Evolutionary conservation across 75 land plant genomes (phyloP).

Genomic region (Adiantum capillusveneris): DNA sequence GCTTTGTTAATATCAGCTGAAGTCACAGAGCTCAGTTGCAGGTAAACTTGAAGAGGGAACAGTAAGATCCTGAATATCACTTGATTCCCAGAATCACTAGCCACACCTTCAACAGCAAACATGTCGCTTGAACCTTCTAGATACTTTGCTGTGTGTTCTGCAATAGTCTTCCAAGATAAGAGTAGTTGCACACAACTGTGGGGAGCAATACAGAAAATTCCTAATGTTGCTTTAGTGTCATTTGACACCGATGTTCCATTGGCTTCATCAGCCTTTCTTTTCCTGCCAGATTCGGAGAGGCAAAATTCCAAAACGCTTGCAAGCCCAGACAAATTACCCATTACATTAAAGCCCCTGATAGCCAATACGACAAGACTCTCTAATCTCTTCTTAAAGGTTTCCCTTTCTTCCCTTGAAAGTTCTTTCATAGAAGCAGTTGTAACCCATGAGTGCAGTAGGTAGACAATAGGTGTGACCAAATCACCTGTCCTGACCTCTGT

Average conservation of each 20-base stretch:
- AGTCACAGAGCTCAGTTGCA: background rate
- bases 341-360: background rate
- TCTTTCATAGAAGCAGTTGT: background rate
- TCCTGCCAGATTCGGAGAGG: background rate
- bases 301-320: background rate
- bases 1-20: background rate
- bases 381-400: background rate
- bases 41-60: constrained; percentile 32
- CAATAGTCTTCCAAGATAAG: constrained; percentile 33
- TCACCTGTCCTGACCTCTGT: background rate
- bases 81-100: constrained; percentile 10
- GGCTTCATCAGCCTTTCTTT: background rate
- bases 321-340: constrained; percentile 2
- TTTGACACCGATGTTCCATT: background rate
- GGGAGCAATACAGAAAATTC: background rate
- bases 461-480: constrained; percentile 7
- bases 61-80: constrained; percentile 21
- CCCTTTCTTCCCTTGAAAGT: background rate
- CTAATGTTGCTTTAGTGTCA: background rate
- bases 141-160: constrained; percentile 19
- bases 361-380: background rate
- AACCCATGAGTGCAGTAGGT: background rate
- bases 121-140: constrained; percentile 16
- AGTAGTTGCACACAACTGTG: background rate
- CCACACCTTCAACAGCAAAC: constrained; percentile 8